Percentiles rank a stretch among this genome's conserved stretches.
Conservation (phyloP, 73 alveolate species). For the Paramecium pentaurelia region DNA sequence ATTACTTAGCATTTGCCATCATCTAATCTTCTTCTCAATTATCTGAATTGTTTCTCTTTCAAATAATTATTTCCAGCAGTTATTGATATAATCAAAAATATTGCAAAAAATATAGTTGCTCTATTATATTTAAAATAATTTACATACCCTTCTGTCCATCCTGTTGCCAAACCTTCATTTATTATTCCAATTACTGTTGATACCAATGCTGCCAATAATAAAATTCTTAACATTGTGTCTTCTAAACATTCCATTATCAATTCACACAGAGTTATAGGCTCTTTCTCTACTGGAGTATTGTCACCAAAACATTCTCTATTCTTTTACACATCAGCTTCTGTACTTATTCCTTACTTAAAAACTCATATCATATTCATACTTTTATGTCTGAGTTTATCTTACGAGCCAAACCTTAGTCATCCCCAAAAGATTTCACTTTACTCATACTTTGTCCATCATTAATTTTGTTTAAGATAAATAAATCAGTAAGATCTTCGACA, state of each 20-base stretch:
- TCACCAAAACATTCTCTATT: constrained; percentile 18
- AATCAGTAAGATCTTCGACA: background rate
- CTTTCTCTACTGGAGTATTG: constrained; percentile 32
- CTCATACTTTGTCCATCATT: background rate
- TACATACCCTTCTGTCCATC: constrained; percentile 89
- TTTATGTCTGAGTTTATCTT: constrained; percentile 45
- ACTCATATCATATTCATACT: background rate
- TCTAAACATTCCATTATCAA: constrained; percentile 85
- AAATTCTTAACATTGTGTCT: constrained; percentile 90
- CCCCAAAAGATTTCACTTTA: background rate
- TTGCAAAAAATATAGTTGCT: constrained; percentile 87
- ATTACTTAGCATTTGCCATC: constrained; percentile 71
- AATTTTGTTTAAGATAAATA: background rate
- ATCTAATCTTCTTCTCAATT: constrained; percentile 74
- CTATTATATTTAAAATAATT: constrained; percentile 61
- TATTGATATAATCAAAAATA: constrained; percentile 84
- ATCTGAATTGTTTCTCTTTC: constrained; percentile 82
- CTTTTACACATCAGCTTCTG: background rate
- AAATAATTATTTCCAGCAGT: constrained; percentile 90
- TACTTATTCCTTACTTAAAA: constrained; percentile 23
- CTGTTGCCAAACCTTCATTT: constrained; percentile 76
- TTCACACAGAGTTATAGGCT: constrained; percentile 28
- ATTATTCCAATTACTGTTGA: constrained; percentile 92
- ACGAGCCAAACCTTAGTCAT: constrained; percentile 48
- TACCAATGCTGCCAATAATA: constrained; percentile 91